phyloP scores from a whole-genome alignment of 2,329 filamentous ascomycete species.

The Phaeosphaeria sp. region DNA sequence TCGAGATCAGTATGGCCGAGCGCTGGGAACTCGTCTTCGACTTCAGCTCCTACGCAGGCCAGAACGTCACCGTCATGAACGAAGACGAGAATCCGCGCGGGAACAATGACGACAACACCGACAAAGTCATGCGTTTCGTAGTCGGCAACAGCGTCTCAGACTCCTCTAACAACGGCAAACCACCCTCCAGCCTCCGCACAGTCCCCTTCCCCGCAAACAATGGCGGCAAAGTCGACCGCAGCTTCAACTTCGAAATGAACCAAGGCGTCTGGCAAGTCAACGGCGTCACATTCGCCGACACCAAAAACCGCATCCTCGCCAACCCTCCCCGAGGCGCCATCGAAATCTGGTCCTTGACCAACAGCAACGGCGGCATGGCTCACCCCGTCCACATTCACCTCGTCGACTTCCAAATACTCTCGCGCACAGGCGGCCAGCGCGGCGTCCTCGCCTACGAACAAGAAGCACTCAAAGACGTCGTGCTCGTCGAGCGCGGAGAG shows the following conservation, averaged over 20 bases:
- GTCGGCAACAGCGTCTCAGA: slow-evolving; percentile 48
- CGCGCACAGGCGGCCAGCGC: slow-evolving; percentile 53
- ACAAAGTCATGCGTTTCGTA: slow-evolving; percentile 51
- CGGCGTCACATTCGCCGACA: slow-evolving; percentile 41
- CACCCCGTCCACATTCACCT: slow-evolving; percentile 66
- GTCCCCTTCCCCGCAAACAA: slow-evolving; percentile 26
- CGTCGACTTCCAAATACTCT: slow-evolving; percentile 64
- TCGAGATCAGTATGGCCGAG: slow-evolving; percentile 63
- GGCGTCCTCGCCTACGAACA: slow-evolving; percentile 60
- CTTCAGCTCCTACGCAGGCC: slow-evolving; percentile 57
- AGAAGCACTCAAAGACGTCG: slow-evolving; percentile 64
- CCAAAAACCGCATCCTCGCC: slow-evolving; percentile 40
- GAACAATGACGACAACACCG: slow-evolving; percentile 56
- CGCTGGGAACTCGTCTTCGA: slow-evolving; percentile 66
- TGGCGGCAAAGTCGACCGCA: slow-evolving; percentile 12
- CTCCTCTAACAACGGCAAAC: slow-evolving; percentile 32
- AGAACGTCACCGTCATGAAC: slow-evolving; percentile 58
- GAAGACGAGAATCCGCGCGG: slow-evolving; percentile 51
- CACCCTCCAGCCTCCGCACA: slow-evolving; percentile 34
- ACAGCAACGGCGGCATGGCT: slow-evolving; percentile 58
- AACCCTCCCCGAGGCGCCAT: slow-evolving; percentile 38
- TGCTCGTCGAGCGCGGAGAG: slow-evolving; percentile 62
- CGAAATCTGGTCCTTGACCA: slow-evolving; percentile 52
- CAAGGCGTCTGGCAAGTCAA: slow-evolving; percentile 42
- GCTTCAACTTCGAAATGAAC: slow-evolving; percentile 41